A percentile compares a stretch with the other conserved stretches of the same genome.
phyloP scores from a whole-genome alignment of 2,329 filamentous ascomycete species.

The Fusarium abutilonis region DNA sequence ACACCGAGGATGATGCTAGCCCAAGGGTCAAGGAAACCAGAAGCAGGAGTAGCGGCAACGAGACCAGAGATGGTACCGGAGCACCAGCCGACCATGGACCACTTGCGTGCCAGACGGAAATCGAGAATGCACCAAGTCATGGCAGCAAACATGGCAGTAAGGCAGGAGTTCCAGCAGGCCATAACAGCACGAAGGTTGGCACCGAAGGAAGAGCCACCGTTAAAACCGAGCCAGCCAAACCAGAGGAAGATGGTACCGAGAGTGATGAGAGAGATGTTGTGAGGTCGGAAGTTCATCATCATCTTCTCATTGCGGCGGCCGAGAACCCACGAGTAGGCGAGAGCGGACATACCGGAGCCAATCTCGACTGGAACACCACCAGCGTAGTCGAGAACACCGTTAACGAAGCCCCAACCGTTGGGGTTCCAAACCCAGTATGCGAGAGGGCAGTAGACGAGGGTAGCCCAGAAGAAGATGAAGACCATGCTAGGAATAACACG shows the following conservation, averaged over 20 bases:
- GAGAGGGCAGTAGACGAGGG: slow-evolving; percentile 95
- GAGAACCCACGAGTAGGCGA: slow-evolving; percentile 95
- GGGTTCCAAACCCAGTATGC: slow-evolving; percentile 97
- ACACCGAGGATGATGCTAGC: slow-evolving; percentile 73
- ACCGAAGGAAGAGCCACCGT: slow-evolving; percentile 93
- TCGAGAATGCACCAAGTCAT: slow-evolving; percentile 96
- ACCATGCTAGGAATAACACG: slow-evolving; percentile 93
- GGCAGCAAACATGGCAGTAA: slow-evolving; percentile 90
- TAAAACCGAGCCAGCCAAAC: slow-evolving; percentile 99
- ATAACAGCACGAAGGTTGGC: slow-evolving; percentile 93
- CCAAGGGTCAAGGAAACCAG: slow-evolving; percentile 74
- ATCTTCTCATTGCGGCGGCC: slow-evolving; percentile 97
- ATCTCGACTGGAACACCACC: slow-evolving; percentile 98
- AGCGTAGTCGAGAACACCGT: slow-evolving; percentile 95
- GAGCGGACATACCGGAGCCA: slow-evolving; percentile 87
- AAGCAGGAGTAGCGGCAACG: slow-evolving; percentile 75
- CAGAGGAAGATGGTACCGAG: slow-evolving; percentile 95
- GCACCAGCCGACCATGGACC: slow-evolving; percentile 83
- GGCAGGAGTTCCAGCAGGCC: slow-evolving; percentile 97
- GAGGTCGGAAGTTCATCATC: slow-evolving; percentile 99
- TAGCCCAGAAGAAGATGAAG: slow-evolving; percentile 96
- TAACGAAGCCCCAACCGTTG: slow-evolving; percentile 91
- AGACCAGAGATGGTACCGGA: slow-evolving; percentile 76
- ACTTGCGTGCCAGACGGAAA: slow-evolving; percentile 92
- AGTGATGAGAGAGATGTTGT: slow-evolving; percentile 97